Conservation (phyloP, 139 green algal species). For the Gonium pectorale region DNA sequence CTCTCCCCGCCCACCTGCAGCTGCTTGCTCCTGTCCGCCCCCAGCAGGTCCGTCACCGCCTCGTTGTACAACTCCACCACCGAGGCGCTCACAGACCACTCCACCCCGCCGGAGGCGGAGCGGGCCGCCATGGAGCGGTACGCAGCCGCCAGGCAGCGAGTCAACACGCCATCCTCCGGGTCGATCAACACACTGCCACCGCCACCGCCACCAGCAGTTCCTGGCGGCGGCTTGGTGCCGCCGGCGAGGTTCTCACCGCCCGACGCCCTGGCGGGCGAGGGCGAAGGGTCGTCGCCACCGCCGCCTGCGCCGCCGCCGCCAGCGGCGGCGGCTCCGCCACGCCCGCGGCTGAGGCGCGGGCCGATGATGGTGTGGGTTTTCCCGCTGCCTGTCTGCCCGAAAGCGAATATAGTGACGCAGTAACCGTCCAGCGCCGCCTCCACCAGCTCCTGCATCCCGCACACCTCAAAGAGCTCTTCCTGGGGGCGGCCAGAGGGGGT, state of each 20-base stretch:
- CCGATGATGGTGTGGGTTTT: slow-evolving; percentile 91
- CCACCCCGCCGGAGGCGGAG: not conserved
- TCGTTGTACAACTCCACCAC: slow-evolving; percentile 83
- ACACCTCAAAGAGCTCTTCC: slow-evolving; percentile 65
- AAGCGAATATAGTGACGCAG: slow-evolving; percentile 77
- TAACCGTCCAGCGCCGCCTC: slow-evolving; percentile 76
- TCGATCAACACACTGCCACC: slow-evolving; percentile 11
- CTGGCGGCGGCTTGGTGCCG: not conserved
- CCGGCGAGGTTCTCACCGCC: not conserved
- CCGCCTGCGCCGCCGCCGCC: not conserved
- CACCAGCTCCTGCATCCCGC: slow-evolving; percentile 71
- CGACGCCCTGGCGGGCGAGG: not conserved
- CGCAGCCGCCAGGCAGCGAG: slow-evolving; percentile 52
- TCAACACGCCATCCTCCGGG: slow-evolving; percentile 70
- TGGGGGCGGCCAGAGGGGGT: slow-evolving; percentile 23
- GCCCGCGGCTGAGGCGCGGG: slow-evolving; percentile 54
- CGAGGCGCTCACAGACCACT: slow-evolving; percentile 44
- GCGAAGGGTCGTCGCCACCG: not conserved
- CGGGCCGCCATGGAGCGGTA: slow-evolving; percentile 45
- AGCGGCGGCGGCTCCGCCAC: not conserved
- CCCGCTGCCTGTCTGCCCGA: slow-evolving; percentile 74
- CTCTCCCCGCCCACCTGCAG: slow-evolving; percentile 53
- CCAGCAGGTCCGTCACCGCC: slow-evolving; percentile 73
- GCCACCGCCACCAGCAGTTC: not conserved
- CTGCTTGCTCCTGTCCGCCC: slow-evolving; percentile 48